phyloP scores from a whole-genome alignment of 768 basidiomycete genomes.

The Hortiboletus campestris region DNA sequence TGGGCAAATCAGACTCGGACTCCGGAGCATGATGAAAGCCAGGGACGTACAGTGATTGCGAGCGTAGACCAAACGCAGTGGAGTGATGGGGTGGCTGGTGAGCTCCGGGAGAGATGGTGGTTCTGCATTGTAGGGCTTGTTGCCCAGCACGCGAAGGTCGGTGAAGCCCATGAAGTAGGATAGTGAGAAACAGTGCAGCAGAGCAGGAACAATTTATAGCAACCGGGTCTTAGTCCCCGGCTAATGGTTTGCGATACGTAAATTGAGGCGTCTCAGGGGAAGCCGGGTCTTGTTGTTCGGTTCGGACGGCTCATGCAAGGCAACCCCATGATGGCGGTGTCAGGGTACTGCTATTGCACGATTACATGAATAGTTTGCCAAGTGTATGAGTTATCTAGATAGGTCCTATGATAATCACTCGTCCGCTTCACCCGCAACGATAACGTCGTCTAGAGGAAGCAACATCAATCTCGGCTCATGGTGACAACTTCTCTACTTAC shows the following conservation, averaged over 20 bases:
- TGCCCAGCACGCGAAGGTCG: constrained; percentile 18
- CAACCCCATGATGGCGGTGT: too few species aligned
- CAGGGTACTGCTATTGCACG: constrained; percentile 5
- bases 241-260: too few species aligned
- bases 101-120: constrained; percentile 60
- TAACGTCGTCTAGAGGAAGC: constrained; percentile 65
- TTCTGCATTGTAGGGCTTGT: constrained; percentile 69
- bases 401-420: constrained; percentile 41
- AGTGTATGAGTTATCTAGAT: constrained; percentile 20
- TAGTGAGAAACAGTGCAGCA: too few species aligned
- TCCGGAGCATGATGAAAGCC: not conserved
- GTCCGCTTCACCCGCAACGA: constrained; percentile 66
- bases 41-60: constrained; percentile 63
- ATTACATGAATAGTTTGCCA: constrained; percentile 27
- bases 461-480: not conserved
- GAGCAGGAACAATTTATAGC: too few species aligned
- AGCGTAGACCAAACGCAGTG: constrained; percentile 62
- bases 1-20: not conserved
- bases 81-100: constrained; percentile 44
- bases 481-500: constrained; percentile 38
- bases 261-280: too few species aligned
- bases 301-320: too few species aligned
- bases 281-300: too few species aligned
- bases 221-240: too few species aligned
- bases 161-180: constrained; percentile 18